Percentiles rank a stretch among this genome's conserved stretches.
These are phyloP conservation scores for Aspergillus intermedius DNA, from an alignment of 2,329 filamentous ascomycete genomes.

Conservation along the genomic window DNA sequence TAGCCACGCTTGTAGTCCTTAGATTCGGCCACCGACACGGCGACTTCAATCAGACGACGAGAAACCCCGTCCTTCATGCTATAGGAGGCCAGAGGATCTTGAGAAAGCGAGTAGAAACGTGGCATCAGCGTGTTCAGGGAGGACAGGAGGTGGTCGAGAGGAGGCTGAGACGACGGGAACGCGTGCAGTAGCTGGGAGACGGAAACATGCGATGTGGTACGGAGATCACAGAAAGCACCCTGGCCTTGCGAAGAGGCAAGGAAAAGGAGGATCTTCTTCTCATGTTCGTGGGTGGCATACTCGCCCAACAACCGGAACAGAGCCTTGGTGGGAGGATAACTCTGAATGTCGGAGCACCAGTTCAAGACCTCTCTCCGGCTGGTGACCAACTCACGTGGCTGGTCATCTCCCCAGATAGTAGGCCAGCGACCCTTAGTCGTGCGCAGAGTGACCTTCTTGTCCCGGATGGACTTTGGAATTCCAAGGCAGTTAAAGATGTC, in stretches of 20 bases:
- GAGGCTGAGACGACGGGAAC: slow-evolving; percentile 86
- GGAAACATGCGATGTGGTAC: slow-evolving; percentile 80
- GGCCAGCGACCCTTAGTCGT: slow-evolving; percentile 85
- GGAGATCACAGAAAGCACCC: slow-evolving; percentile 85
- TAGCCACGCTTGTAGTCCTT: slow-evolving; percentile 66
- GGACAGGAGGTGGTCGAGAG: slow-evolving; percentile 72
- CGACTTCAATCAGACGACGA: slow-evolving; percentile 83
- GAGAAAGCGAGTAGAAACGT: slow-evolving; percentile 95
- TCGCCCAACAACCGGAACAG: slow-evolving; percentile 81
- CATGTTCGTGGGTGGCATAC: slow-evolving; percentile 68
- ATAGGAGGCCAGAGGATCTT: slow-evolving; percentile 79
- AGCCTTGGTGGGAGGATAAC: slow-evolving; percentile 81
- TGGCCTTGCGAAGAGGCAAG: slow-evolving; percentile 87
- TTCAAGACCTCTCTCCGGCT: slow-evolving; percentile 87
- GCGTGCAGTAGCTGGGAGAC: slow-evolving; percentile 80
- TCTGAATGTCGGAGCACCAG: slow-evolving; percentile 93
- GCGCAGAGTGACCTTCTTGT: slow-evolving; percentile 72
- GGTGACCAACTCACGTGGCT: slow-evolving; percentile 76
- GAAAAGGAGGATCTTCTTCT: slow-evolving; percentile 82
- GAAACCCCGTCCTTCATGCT: slow-evolving; percentile 61
- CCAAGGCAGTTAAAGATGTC: slow-evolving; percentile 76
- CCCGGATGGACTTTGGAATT: slow-evolving; percentile 73
- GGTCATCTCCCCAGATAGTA: slow-evolving; percentile 93
- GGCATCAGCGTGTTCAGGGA: slow-evolving; percentile 87
- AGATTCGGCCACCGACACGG: slow-evolving; percentile 90